Evolutionary conservation across 768 basidiomycete genomes (phyloP).

Genomic region (Leccinellum rugosiceps): DNA sequence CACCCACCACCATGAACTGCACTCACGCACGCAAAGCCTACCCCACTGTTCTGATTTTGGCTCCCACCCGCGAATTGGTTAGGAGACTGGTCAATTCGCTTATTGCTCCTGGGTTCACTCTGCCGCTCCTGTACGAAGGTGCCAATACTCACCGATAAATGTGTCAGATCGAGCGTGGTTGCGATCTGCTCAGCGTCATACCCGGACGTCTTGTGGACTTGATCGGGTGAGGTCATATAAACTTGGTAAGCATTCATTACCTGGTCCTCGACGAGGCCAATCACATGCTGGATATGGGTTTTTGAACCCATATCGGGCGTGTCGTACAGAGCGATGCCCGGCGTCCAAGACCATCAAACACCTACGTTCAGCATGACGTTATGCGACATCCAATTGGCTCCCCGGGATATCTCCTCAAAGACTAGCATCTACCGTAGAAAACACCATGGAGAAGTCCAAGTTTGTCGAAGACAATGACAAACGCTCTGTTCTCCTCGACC

Average conservation of each 20-base stretch:
- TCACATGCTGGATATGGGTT: conserved; percentile 99
- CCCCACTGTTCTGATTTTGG: too few relatives aligned
- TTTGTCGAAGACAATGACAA: conserved; percentile 98
- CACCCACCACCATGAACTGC: too few relatives aligned
- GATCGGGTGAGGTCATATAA: conserved; percentile 96
- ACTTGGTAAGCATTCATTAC: conserved; percentile 93
- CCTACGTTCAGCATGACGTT: conserved; percentile 99
- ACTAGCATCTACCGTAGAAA: conserved; percentile 97
- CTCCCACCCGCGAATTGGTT: too few relatives aligned
- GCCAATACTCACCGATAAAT: too few relatives aligned
- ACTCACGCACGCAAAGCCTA: too few relatives aligned
- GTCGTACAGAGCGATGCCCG: conserved; percentile 99
- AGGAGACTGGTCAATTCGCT: too few relatives aligned
- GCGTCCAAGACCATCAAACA: conserved; percentile 87
- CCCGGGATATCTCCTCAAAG: conserved; percentile 95
- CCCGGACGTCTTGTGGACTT: conserved; percentile 96
- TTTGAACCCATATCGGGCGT: conserved; percentile 97
- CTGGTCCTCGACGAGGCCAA: conserved; percentile 99
- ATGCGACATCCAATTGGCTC: conserved; percentile 95
- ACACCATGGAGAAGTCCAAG: conserved; percentile 99
- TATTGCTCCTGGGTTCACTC: too few relatives aligned
- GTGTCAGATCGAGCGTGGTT: too few relatives aligned
- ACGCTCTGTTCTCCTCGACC: conserved; percentile 92
- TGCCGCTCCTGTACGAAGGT: too few relatives aligned
- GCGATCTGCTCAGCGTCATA: too few relatives aligned